These are phyloP conservation scores for Cyberlindnera suaveolens DNA, from an alignment of 805 yeast species.

Conservation along the genomic window DNA sequence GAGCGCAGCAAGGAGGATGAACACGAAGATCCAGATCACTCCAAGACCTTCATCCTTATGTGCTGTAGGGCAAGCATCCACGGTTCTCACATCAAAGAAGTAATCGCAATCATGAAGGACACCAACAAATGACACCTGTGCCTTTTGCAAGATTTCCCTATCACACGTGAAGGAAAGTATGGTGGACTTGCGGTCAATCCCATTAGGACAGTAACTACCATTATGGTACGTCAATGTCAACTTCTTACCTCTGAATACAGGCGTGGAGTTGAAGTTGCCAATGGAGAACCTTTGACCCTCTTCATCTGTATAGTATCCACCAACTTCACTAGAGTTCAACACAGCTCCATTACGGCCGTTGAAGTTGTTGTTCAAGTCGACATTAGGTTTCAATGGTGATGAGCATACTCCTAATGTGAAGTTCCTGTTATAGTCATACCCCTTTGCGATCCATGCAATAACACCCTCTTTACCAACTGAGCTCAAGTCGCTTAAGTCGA, in stretches of 20 bases:
- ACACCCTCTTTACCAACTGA: constrained; percentile 19
- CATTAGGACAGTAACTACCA: constrained; percentile 59
- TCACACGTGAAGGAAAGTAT: constrained; percentile 73
- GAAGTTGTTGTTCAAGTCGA: constrained; percentile 22
- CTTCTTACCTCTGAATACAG: constrained; percentile 66
- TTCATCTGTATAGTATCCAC: constrained; percentile 50
- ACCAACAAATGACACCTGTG: constrained; percentile 64
- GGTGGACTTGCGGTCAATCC: constrained; percentile 54
- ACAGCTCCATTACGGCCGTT: constrained; percentile 10
- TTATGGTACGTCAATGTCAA: constrained; percentile 61
- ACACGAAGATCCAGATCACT: constrained; percentile 57
- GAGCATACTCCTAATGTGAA: constrained; percentile 73
- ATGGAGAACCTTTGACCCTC: constrained; percentile 42
- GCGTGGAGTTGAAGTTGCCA: constrained; percentile 56
- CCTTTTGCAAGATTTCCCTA: constrained; percentile 59
- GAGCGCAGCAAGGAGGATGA: constrained; percentile 39
- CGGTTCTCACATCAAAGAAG: constrained; percentile 77
- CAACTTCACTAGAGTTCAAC: constrained; percentile 38
- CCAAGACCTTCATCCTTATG: constrained; percentile 59
- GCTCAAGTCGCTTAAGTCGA: constrained; percentile 26
- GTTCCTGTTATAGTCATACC: constrained; percentile 63
- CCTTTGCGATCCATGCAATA: constrained; percentile 60
- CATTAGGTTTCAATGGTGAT: constrained; percentile 35
- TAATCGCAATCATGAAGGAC: constrained; percentile 72
- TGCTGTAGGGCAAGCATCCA: constrained; percentile 82